Base-by-base conservation (phyloP, 352 stramenopile species). In the Pythium aquatile region DNA sequence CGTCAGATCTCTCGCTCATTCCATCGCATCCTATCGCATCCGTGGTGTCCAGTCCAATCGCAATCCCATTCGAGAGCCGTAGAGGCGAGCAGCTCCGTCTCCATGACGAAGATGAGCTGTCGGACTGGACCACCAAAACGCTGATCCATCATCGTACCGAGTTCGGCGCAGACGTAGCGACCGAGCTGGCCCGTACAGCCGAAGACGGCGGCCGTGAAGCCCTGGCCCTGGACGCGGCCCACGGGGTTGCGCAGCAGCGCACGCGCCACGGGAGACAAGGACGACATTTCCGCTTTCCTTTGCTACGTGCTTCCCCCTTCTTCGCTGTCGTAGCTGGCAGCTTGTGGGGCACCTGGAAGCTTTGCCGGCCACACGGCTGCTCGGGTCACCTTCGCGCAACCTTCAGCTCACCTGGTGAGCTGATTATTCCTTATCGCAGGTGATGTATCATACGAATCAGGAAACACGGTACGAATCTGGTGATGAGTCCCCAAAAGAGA, bases 131-230 rank as follows among this genome's bases (percentile, higher is more conserved):
- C 66, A 68, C 66, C 66, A 68, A 54, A 72, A 72, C 47, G n/a
- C 1, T 13, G n/a, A 26, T 47, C 5, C 37, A 35, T 24, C 20
- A 24, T 24, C 20, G 79, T 76, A 97, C 94, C 97, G 58, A 99
- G 72, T 75, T 98, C 83, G 54, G 81, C 81, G 67, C 90, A 97
- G 30, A 99, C 86, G 77, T 99, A 98, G 62, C 95, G 90, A 28
- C 96, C 96, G 32, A 99, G 78, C 74, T 97, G 98, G 44, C 97
- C 97, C 55, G 88, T 97, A 57, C 81, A 88, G 59, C 97, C 97
- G 72, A 99, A 99, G 55, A 99, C 85, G 5, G 93, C 88, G 51
- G 96, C 91, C n/a, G 90, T 98, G 65, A 98, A 79, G 39, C 88
- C 92, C 61, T 93, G 73, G 61, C 75, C 82, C 63, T 80, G 75